Evolutionary conservation across 1,284 basidiomycete species (phyloP).

Genomic region (Cystobasidiaceae sp.): DNA sequence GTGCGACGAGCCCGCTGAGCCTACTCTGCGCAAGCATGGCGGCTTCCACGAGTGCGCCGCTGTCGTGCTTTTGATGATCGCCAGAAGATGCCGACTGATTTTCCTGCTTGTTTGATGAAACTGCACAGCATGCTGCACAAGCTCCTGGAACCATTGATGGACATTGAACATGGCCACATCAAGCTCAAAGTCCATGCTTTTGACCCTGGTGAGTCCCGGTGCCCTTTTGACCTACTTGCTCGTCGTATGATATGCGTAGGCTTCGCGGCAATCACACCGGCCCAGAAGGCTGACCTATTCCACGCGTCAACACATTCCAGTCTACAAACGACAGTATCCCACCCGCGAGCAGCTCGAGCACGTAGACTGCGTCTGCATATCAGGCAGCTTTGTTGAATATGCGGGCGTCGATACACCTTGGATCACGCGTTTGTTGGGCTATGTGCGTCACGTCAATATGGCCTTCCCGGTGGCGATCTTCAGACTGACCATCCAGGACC

Average conservation of each 20-base stretch:
- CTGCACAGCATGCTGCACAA: slow-evolving; percentile 34
- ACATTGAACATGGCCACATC: slow-evolving; percentile 23
- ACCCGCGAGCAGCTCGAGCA: slow-evolving; percentile 34
- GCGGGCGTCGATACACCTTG: slow-evolving; percentile 38
- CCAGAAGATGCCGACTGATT: too few species aligned
- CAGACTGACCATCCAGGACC: background rate
- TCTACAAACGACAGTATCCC: slow-evolving; percentile 37
- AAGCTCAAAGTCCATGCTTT: slow-evolving; percentile 32
- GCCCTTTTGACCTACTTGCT: too few species aligned
- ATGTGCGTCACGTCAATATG: slow-evolving; percentile 51
- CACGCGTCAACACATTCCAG: too few species aligned
- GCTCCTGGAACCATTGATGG: slow-evolving; percentile 38
- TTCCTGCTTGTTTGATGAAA: background rate
- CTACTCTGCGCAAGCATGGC: slow-evolving; percentile 38
- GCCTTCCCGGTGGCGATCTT: too few species aligned
- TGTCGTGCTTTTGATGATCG: too few species aligned
- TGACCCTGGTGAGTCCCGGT: slow-evolving; percentile 16
- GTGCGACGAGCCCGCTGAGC: slow-evolving; percentile 39
- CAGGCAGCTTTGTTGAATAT: slow-evolving; percentile 40
- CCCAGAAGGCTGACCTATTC: too few species aligned
- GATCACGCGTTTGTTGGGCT: slow-evolving; percentile 41
- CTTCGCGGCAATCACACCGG: too few species aligned
- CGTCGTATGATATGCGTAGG: too few species aligned
- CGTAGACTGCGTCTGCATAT: slow-evolving; percentile 38
- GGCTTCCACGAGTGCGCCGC: slow-evolving; percentile 34